phyloP scores from a whole-genome alignment of 352 stramenopile genomes.

The Phytophthora tentaculata region DNA sequence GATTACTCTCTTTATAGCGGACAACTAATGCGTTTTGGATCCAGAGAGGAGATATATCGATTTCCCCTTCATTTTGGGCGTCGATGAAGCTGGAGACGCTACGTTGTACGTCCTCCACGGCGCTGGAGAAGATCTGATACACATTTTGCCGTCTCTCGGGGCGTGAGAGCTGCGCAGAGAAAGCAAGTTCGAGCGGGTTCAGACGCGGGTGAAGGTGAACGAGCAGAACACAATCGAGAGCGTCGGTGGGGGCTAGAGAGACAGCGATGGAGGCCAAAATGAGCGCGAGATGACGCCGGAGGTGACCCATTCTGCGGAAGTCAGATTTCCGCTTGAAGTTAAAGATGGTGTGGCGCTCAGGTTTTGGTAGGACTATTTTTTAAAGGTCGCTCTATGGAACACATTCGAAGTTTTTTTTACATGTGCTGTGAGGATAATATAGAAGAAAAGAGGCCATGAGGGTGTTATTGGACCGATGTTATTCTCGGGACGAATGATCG shows the following conservation, averaged over 20 bases:
- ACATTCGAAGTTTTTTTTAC: slow-evolving; percentile 12
- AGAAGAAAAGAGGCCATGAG: neutral
- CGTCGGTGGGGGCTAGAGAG: slow-evolving; percentile 2
- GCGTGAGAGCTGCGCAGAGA: slow-evolving; percentile 9
- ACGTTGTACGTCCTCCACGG: slow-evolving; percentile 28
- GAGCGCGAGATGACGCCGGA: slow-evolving; percentile 23
- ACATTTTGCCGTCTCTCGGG: slow-evolving; percentile 30
- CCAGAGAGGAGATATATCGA: slow-evolving; percentile 48
- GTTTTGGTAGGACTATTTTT: slow-evolving; percentile 1
- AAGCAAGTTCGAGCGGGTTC: slow-evolving; percentile 1
- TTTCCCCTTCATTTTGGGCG: slow-evolving; percentile 12
- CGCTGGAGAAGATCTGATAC: slow-evolving; percentile 14
- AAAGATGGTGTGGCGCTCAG: slow-evolving; percentile 15
- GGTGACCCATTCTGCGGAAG: slow-evolving; percentile 6
- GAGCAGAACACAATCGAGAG: slow-evolving; percentile 29
- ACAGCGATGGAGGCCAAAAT: slow-evolving; percentile 21
- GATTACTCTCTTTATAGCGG: slow-evolving; percentile 12
- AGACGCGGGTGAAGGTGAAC: slow-evolving; percentile 52
- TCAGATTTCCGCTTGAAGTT: slow-evolving; percentile 29
- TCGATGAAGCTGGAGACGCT: slow-evolving; percentile 34
- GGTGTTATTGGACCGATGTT: neutral
- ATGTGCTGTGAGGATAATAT: slow-evolving; percentile 1
- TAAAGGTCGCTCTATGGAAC: neutral
- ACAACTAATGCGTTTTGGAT: slow-evolving; percentile 68
- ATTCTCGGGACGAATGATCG: slow-evolving; percentile 11